A percentile compares a stretch with the other conserved stretches of the same genome.
phyloP scores from a whole-genome alignment of 1,139 yeast genomes.

The Scheffersomyces titani region DNA sequence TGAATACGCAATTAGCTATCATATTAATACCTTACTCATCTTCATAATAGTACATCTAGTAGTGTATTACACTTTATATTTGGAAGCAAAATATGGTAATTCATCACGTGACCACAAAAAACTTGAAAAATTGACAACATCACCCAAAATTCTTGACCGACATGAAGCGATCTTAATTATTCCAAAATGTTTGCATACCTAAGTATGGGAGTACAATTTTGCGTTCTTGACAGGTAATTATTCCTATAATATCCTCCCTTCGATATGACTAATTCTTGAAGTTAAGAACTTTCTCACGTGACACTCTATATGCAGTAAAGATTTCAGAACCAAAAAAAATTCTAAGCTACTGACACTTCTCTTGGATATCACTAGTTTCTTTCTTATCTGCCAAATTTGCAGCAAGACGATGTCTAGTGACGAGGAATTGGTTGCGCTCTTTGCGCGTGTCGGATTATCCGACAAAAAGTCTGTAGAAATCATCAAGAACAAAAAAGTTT shows the following conservation, averaged over 20 bases:
- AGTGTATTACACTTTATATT: too few relatives aligned
- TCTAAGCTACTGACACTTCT: not conserved
- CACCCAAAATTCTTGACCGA: not conserved
- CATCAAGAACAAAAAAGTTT: constrained; percentile 80
- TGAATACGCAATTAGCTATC: too few relatives aligned
- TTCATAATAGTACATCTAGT: too few relatives aligned
- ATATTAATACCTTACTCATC: too few relatives aligned
- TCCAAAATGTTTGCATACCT: not conserved
- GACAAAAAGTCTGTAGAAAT: constrained; percentile 75
- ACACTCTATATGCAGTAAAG: not conserved
- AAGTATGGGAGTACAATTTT: not conserved
- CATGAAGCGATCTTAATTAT: not conserved
- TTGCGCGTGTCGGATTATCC: constrained; percentile 66
- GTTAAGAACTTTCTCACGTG: not conserved
- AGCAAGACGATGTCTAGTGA: constrained; percentile 12
- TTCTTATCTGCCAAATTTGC: not conserved
- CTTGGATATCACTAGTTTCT: not conserved
- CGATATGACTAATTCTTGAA: not conserved
- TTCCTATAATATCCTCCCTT: not conserved
- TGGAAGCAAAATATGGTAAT: not conserved
- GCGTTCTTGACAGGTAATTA: not conserved
- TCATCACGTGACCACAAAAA: not conserved
- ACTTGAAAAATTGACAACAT: too few relatives aligned
- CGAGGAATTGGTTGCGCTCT: constrained; percentile 42
- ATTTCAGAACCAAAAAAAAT: not conserved